Conservation (phyloP, 495 filamentous ascomycete species). For the Penicillium atrosanguineum region DNA sequence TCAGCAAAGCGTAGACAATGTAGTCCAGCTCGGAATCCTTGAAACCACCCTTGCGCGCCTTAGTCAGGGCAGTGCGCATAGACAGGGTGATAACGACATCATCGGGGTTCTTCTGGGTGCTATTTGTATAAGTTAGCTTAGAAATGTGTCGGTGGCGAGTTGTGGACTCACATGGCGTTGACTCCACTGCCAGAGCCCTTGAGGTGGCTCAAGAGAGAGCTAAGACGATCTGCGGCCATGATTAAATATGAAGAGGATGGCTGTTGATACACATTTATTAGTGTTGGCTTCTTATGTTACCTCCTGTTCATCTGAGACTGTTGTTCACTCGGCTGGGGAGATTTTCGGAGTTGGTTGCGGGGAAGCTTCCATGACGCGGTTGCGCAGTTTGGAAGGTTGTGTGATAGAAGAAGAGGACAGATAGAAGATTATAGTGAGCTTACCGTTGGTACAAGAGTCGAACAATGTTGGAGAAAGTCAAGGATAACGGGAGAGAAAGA, state of each 20-base stretch:
- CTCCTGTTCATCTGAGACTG: neutral
- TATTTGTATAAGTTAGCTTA: constrained; percentile 32
- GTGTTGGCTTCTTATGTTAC: neutral
- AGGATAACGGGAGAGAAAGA: constrained; percentile 1
- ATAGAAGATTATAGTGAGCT: constrained; percentile 4
- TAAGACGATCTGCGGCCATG: constrained; percentile 86
- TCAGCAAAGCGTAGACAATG: constrained; percentile 73
- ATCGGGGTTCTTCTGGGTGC: constrained; percentile 90
- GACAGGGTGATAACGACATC: constrained; percentile 92
- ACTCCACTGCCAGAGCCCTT: constrained; percentile 55
- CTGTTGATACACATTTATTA: neutral
- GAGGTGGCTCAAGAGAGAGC: constrained; percentile 83
- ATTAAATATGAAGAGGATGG: constrained; percentile 22
- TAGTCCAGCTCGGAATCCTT: constrained; percentile 93
- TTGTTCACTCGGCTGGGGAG: neutral
- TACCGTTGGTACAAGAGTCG: constrained; percentile 11
- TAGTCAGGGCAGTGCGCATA: constrained; percentile 74
- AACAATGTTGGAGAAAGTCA: neutral
- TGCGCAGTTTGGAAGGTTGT: neutral
- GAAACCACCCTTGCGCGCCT: constrained; percentile 80
- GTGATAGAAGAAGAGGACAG: neutral
- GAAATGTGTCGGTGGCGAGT: neutral
- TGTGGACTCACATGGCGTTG: constrained; percentile 65
- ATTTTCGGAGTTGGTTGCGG: constrained; percentile 20
- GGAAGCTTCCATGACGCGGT: constrained; percentile 19